These are phyloP conservation scores for Barnettozyma sp. DNA, from an alignment of 805 yeast species.

Conservation along the genomic window DNA sequence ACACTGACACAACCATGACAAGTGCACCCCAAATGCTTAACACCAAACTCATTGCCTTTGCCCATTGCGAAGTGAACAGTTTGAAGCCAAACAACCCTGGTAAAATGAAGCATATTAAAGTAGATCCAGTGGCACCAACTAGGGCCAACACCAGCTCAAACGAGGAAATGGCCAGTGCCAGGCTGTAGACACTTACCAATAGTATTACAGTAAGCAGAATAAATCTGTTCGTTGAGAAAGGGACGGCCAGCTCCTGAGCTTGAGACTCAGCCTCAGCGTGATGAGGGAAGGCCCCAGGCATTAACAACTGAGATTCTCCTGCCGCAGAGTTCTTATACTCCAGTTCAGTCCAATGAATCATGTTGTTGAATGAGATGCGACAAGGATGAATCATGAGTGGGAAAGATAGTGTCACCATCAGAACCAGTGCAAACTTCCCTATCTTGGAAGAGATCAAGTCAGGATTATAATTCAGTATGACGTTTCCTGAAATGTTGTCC, in stretches of 20 bases:
- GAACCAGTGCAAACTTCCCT: constrained; percentile 57
- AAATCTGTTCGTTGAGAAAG: constrained; percentile 41
- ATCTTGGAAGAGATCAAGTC: constrained; percentile 39
- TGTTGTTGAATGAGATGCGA: constrained; percentile 64
- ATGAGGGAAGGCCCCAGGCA: constrained; percentile 12
- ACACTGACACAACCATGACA: constrained; percentile 64
- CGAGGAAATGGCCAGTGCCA: constrained; percentile 54
- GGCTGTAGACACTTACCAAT: constrained; percentile 40
- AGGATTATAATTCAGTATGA: constrained; percentile 59
- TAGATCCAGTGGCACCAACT: constrained; percentile 82
- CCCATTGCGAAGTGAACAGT: constrained; percentile 25
- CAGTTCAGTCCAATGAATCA: constrained; percentile 40
- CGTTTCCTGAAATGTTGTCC: constrained; percentile 54
- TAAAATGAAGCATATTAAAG: constrained; percentile 66
- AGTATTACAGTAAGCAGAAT: constrained; percentile 42
- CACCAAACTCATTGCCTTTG: constrained; percentile 44
- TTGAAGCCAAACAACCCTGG: constrained; percentile 75
- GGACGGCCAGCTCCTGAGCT: constrained; percentile 31
- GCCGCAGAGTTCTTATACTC: constrained; percentile 5
- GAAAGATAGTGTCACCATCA: constrained; percentile 69
- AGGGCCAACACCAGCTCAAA: constrained; percentile 64
- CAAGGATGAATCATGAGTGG: constrained; percentile 82
- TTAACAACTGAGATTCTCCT: constrained; percentile 12
- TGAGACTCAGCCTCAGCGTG: constrained; percentile 16
- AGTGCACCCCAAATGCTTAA: constrained; percentile 61